A percentile compares a stretch with the other conserved stretches of the same genome.
These are phyloP conservation scores for Ogataea neopini DNA, from an alignment of 805 yeast genomes.

Conservation along the genomic window DNA sequence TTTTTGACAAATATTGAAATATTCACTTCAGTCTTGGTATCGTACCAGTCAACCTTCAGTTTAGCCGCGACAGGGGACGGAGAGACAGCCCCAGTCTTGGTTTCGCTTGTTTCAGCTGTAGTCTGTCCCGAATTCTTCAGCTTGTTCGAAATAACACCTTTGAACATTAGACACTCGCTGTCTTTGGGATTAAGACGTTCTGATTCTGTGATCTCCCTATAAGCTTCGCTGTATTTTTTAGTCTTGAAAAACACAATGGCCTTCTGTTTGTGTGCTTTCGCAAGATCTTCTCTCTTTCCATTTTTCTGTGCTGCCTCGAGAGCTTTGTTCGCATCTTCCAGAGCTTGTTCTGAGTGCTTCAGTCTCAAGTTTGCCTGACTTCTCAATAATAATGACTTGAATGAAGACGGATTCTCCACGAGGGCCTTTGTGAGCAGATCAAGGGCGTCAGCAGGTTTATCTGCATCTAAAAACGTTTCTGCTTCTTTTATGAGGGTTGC, in stretches of 20 bases:
- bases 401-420: slow-evolving; percentile 44
- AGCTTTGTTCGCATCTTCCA: slow-evolving; percentile 47
- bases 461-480: slow-evolving; percentile 44
- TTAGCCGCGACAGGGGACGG: background rate
- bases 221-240: slow-evolving; percentile 44
- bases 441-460: slow-evolving; percentile 48
- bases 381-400: slow-evolving; percentile 48
- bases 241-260: slow-evolving; percentile 48
- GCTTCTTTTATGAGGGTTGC: slow-evolving; percentile 34
- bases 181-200: slow-evolving; percentile 45
- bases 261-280: slow-evolving; percentile 48
- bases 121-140: slow-evolving; percentile 29
- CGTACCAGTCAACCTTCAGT: slow-evolving; percentile 70
- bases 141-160: slow-evolving; percentile 38
- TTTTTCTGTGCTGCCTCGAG: slow-evolving; percentile 42
- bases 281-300: slow-evolving; percentile 49
- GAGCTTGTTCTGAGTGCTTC: slow-evolving; percentile 48
- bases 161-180: slow-evolving; percentile 50
- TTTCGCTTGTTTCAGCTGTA: background rate
- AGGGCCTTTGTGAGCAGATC: slow-evolving; percentile 41
- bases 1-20: slow-evolving; percentile 72
- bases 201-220: slow-evolving; percentile 44
- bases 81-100: background rate
- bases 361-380: slow-evolving; percentile 51
- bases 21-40: slow-evolving; percentile 55